Conservation (phyloP, 306 rosid genomes). For the Morella rubra region DNA sequence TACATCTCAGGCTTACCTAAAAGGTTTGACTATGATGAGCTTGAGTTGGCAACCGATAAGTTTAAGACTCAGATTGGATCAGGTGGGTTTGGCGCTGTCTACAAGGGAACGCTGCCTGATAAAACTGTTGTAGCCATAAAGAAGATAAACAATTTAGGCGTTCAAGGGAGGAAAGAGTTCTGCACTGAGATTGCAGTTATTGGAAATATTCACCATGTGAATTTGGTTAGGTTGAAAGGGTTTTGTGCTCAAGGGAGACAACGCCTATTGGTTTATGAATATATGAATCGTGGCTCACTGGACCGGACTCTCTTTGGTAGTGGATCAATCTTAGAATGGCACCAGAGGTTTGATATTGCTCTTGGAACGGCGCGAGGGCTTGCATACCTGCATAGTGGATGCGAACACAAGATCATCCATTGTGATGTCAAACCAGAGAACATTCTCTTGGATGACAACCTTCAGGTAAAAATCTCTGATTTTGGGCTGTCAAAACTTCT, state of each 20-base stretch:
- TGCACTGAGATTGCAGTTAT: slow-evolving; percentile 88
- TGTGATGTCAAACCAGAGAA: slow-evolving; percentile 95
- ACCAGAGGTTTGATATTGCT: slow-evolving; percentile 76
- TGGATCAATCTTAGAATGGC: slow-evolving; percentile 85
- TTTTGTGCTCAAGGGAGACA: slow-evolving; percentile 80
- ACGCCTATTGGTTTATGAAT: slow-evolving; percentile 76
- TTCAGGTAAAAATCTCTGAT: slow-evolving; percentile 84
- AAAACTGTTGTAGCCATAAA: slow-evolving; percentile 80
- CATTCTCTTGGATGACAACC: slow-evolving; percentile 72
- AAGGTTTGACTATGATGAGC: slow-evolving; percentile 71
- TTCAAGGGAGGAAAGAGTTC: slow-evolving; percentile 86
- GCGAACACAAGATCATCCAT: slow-evolving; percentile 81
- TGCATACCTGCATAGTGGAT: slow-evolving; percentile 79
- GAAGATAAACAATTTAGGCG: slow-evolving; percentile 71
- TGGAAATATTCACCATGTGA: slow-evolving; percentile 81
- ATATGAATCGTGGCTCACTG: slow-evolving; percentile 86
- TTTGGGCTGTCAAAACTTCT: slow-evolving; percentile 90
- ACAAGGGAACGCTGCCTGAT: slow-evolving; percentile 71
- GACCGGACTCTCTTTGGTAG: slow-evolving; percentile 73
- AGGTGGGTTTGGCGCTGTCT: slow-evolving; percentile 86
- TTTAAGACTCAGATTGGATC: slow-evolving; percentile 78
- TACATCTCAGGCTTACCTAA: slow-evolving; percentile 88
- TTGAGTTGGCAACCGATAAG: slow-evolving; percentile 67
- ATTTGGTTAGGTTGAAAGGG: slow-evolving; percentile 77
- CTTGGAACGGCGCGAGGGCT: slow-evolving; percentile 91